Conservation (phyloP, 2,329 filamentous ascomycete genomes). For the Ramularia endophylla region DNA sequence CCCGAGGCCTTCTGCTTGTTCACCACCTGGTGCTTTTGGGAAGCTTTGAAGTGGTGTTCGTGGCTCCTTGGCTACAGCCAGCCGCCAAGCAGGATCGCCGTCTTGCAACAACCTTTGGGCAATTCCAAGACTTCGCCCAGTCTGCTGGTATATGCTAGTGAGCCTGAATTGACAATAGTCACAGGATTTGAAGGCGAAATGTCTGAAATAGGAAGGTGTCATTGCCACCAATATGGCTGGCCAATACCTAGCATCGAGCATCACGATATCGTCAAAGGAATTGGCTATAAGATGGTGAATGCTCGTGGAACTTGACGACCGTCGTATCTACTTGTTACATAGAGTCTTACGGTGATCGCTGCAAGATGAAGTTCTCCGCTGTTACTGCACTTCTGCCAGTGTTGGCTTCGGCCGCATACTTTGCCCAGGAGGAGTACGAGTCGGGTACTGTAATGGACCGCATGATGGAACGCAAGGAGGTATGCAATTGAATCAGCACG, state of each 20-base stretch:
- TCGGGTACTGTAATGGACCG: constrained; percentile 16
- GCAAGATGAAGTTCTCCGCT: constrained; percentile 15
- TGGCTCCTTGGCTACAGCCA: neutral
- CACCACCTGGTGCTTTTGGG: too few relatives aligned
- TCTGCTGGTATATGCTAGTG: too few relatives aligned
- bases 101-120: neutral
- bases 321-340: too few relatives aligned
- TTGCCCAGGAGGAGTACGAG: constrained; percentile 15
- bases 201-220: constrained; percentile 15
- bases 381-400: constrained; percentile 13
- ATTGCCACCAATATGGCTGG: constrained; percentile 2
- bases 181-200: too few relatives aligned
- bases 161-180: too few relatives aligned
- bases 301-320: neutral
- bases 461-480: constrained; percentile 20
- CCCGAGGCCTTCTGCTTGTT: too few relatives aligned
- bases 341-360: neutral
- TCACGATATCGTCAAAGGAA: constrained; percentile 1
- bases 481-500: too few relatives aligned
- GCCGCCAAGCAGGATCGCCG: constrained; percentile 2
- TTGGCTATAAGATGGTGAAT: constrained; percentile 2
- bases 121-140: constrained; percentile 1
- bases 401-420: constrained; percentile 13
- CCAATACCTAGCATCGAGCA: constrained; percentile 4
- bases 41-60: too few relatives aligned